These are phyloP conservation scores for Beauveria sp. DNA, from an alignment of 2,329 filamentous ascomycete genomes.

Conservation along the genomic window DNA sequence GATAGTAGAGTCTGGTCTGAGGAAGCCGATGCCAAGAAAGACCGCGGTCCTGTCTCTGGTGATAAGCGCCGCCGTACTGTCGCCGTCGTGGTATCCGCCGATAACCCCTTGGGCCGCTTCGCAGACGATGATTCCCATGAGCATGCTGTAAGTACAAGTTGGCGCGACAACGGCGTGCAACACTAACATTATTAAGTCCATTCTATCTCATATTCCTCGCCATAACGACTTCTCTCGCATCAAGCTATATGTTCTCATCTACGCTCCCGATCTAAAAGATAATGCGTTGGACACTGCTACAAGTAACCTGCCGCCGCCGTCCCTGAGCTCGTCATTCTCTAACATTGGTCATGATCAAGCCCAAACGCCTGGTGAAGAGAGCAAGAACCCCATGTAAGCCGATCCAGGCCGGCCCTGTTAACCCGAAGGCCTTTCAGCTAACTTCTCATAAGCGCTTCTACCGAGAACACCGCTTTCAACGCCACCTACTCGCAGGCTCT, in stretches of 20 bases:
- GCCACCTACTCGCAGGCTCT: conserved; percentile 75
- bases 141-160: conserved; percentile 61
- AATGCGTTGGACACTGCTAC: conserved; percentile 42
- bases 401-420: background rate
- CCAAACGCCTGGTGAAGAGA: conserved; percentile 58
- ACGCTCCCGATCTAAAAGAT: conserved; percentile 73
- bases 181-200: conserved; percentile 46
- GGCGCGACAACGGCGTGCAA: conserved; percentile 6
- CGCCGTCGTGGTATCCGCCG: conserved; percentile 82
- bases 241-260: conserved; percentile 83
- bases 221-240: conserved; percentile 65
- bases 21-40: conserved; percentile 65
- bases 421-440: background rate
- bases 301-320: conserved; percentile 54
- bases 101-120: conserved; percentile 50
- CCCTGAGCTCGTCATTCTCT: conserved; percentile 73
- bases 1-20: conserved; percentile 92
- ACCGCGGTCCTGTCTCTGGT: conserved; percentile 30
- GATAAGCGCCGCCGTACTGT: conserved; percentile 63
- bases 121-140: conserved; percentile 60
- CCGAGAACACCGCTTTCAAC: conserved; percentile 59
- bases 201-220: conserved; percentile 80
- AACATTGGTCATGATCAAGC: conserved; percentile 73
- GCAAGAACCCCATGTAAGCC: conserved; percentile 49
- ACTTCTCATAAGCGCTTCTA: conserved; percentile 36